A percentile compares a stretch with the other conserved stretches of the same genome.
These are phyloP conservation scores for Calonectria leucothoes DNA, from an alignment of 2,329 filamentous ascomycete species.

Conservation along the genomic window DNA sequence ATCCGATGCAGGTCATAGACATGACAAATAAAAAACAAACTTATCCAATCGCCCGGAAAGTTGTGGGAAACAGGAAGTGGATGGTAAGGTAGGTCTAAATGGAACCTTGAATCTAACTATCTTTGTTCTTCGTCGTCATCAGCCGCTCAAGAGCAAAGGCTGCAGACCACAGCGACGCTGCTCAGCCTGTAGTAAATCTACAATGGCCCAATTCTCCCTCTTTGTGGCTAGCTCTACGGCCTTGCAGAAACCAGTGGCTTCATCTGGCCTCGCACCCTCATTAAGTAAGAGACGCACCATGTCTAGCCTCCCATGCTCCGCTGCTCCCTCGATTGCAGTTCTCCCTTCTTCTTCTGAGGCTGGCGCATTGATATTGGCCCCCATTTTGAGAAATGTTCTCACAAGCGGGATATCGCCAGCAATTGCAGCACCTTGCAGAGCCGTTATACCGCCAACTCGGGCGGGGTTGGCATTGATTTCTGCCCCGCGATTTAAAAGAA, in stretches of 20 bases:
- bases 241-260: neutral
- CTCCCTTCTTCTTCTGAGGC: neutral
- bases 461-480: slow-evolving; percentile 8
- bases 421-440: slow-evolving; percentile 12
- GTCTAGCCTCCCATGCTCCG: slow-evolving; percentile 21
- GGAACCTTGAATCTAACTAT: neutral
- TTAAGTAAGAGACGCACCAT: slow-evolving; percentile 8
- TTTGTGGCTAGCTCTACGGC: neutral
- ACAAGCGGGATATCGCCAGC: neutral
- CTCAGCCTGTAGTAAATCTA: neutral
- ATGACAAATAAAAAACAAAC: slow-evolving; percentile 1
- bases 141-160: too few species aligned
- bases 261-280: neutral
- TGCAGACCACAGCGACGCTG: too few species aligned
- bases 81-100: neutral
- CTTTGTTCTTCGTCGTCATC: neutral
- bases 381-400: neutral
- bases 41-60: neutral
- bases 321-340: slow-evolving; percentile 21
- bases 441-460: neutral
- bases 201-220: neutral
- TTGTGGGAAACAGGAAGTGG: neutral
- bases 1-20: neutral
- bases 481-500: neutral
- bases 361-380: neutral